Evolutionary conservation across 768 basidiomycete species (phyloP).

Genomic region (Artomyces pyxidatus): DNA sequence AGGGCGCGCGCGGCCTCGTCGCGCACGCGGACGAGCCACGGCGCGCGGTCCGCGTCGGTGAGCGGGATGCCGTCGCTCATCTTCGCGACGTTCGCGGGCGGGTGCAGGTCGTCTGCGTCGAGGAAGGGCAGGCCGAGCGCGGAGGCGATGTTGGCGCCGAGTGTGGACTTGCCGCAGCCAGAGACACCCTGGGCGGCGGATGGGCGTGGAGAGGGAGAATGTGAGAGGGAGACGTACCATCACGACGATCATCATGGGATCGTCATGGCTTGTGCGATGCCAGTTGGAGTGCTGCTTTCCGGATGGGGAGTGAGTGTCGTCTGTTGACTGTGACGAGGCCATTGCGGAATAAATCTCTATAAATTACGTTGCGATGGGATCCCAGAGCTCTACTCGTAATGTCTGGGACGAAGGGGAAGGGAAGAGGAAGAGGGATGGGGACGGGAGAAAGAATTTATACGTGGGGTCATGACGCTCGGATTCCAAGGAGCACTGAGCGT

Average conservation of each 20-base stretch:
- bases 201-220: conserved; percentile 21
- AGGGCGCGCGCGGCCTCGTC: conserved; percentile 55
- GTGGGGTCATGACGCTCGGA: too few species aligned
- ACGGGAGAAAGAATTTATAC: too few species aligned
- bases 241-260: conserved; percentile 27
- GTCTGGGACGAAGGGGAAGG: too few species aligned
- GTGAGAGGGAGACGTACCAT: conserved; percentile 33
- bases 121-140: conserved; percentile 65
- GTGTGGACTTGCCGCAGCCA: conserved; percentile 65
- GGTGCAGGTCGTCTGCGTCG: conserved; percentile 88
- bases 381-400: too few species aligned
- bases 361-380: too few species aligned
- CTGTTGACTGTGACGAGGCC: too few species aligned
- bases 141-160: conserved; percentile 55
- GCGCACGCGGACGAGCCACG: conserved; percentile 78
- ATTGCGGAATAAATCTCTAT: too few species aligned
- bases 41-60: conserved; percentile 72
- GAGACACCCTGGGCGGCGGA: conserved; percentile 50
- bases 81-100: conserved; percentile 74
- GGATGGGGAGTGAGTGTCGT: too few species aligned
- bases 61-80: conserved; percentile 75
- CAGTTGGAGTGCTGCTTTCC: too few species aligned
- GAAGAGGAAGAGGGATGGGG: too few species aligned
- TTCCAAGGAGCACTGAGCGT: too few species aligned
- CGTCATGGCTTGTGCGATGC: too few species aligned